Base-by-base conservation (phyloP, 179 eudicot genomes). In the Vitellaria paradoxa region DNA sequence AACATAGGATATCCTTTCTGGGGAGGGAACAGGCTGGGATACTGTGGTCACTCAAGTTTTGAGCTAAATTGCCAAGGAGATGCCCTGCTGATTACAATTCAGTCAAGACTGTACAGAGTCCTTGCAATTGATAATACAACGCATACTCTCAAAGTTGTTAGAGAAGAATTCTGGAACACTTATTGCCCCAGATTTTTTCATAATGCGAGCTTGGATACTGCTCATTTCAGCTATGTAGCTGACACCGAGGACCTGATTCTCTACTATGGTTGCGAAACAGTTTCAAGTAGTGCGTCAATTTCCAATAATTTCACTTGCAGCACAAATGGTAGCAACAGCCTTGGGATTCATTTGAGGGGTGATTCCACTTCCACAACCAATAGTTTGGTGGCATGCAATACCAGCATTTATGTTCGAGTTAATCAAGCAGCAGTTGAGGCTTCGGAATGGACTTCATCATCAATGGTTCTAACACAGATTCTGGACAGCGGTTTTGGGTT, bases 31-130 rank as follows among this genome's bases (percentile, higher is more conserved):
- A 83, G 85, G 12, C 86, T 87, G 0, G 70, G 40, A 0, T 50
- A 66, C 15, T 88, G 93, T 53, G 93, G 93, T 37, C 72, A 85
- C 67, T 88, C 89, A 0, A 85, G 83, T 21, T 88, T 85, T 72
- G 14, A 66, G 72, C 68, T 90, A 42, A 49, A 78, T 46, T 90
- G 93, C 75, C 83, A 79, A 1, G 68, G 55, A 6, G 77, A 71
- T 23, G 68, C 46, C 47, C 72, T 78, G 1, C 1, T 21, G 0
- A 74, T 82, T 12, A 45, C 49, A 3, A 70, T 65, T 18, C 46
- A 45, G 15, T 59, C 80, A 0, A 42, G 40, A 13, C 6, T 5
- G 11, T 87, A 80, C 76, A 80, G 83, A 21, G 80, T 89, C 26
- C 60, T 84, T 6, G 26, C 37, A 0, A 62, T 88, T 18, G 37